Conservation (phyloP, 1,139 yeast species). For the Martiniozyma asiatica region DNA sequence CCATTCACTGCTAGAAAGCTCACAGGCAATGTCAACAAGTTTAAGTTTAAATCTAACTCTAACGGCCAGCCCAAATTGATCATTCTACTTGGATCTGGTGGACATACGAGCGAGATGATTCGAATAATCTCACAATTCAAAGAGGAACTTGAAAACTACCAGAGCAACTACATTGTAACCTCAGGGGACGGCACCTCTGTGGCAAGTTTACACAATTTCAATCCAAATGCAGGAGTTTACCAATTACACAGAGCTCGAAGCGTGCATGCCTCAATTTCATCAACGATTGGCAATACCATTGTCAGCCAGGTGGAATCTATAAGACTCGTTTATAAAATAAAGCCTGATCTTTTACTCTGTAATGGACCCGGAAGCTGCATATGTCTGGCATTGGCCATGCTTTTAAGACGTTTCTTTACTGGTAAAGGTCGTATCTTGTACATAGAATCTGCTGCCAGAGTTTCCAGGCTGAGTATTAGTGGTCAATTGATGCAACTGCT, state of each 20-base stretch:
- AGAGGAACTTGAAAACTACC: conserved; percentile 17
- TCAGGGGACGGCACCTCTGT: conserved; percentile 53
- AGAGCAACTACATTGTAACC: conserved; percentile 35
- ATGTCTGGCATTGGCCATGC: conserved; percentile 54
- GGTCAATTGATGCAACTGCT: conserved; percentile 63
- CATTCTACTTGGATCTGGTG: conserved; percentile 73
- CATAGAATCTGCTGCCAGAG: conserved; percentile 85
- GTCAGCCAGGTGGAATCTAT: conserved; percentile 27
- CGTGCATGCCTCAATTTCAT: conserved; percentile 51
- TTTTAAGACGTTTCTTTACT: conserved; percentile 42
- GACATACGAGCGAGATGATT: conserved; percentile 94
- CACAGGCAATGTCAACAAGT: neutral
- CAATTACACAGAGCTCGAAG: conserved; percentile 64
- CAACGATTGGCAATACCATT: conserved; percentile 43
- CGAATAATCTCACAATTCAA: conserved; percentile 37
- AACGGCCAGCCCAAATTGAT: conserved; percentile 22
- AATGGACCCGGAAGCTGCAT: conserved; percentile 96
- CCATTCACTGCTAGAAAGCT: conserved; percentile 6
- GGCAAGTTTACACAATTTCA: conserved; percentile 32
- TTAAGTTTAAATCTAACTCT: neutral
- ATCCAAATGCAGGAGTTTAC: conserved; percentile 23
- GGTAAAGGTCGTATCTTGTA: conserved; percentile 54
- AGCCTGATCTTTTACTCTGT: conserved; percentile 47
- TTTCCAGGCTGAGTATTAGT: conserved; percentile 58
- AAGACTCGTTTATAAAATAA: conserved; percentile 4